phyloP scores from a whole-genome alignment of 108 stramenopile species.

The Conticribra weissflogii region DNA sequence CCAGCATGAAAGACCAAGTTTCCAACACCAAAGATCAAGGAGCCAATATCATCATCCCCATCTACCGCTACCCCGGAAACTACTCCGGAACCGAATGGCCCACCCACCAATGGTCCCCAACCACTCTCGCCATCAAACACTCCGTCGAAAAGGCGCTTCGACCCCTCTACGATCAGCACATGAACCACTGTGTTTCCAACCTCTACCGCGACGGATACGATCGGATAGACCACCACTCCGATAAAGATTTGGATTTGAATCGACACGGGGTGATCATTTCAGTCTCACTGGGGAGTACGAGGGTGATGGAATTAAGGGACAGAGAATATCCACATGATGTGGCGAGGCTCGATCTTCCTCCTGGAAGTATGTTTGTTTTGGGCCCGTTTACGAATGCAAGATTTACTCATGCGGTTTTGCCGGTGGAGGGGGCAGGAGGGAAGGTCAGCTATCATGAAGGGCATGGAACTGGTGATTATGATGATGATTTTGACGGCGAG shows the following conservation, averaged over 20 bases:
- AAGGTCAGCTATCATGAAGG: not conserved
- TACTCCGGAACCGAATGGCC: conserved; percentile 74
- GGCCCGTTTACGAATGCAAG: conserved; percentile 70
- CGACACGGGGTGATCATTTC: conserved; percentile 70
- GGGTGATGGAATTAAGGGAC: conserved; percentile 68
- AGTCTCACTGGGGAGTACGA: conserved; percentile 65
- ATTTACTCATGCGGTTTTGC: conserved; percentile 75
- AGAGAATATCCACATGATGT: conserved; percentile 62
- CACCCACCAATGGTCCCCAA: conserved; percentile 68
- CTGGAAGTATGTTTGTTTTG: conserved; percentile 70
- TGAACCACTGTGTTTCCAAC: conserved; percentile 85
- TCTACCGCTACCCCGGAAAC: conserved; percentile 83
- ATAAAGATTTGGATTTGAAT: conserved; percentile 83
- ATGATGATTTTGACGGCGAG: not conserved
- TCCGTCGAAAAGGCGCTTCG: conserved; percentile 63
- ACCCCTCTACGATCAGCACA: conserved; percentile 65
- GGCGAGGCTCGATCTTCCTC: conserved; percentile 60
- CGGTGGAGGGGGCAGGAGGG: conserved; percentile 32
- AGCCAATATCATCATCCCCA: conserved; percentile 43
- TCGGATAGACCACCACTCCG: conserved; percentile 73
- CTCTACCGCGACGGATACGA: conserved; percentile 76
- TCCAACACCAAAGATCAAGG: conserved; percentile 6
- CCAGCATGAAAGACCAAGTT: not conserved
- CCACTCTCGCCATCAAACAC: conserved; percentile 58
- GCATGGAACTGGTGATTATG: not conserved